Conservation (phyloP, 1,284 basidiomycete genomes). For the Cutaneotrichosporon sp. region DNA sequence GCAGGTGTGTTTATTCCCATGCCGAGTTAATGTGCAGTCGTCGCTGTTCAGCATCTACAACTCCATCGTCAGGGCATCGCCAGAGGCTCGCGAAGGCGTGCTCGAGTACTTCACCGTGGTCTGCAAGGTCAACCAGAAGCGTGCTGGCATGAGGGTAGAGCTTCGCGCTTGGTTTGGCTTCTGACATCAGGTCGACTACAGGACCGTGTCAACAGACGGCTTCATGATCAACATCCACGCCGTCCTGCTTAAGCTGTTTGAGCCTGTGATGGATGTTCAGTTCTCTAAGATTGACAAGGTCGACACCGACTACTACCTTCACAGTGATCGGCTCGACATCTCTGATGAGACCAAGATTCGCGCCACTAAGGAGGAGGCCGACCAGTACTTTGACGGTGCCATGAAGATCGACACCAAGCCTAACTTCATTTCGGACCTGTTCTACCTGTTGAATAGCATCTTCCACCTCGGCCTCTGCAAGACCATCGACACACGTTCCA, state of each 20-base stretch:
- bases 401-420: constrained; percentile 39
- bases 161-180: neutral
- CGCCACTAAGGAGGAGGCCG: constrained; percentile 76
- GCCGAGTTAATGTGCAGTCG: constrained; percentile 16
- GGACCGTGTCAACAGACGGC: constrained; percentile 83
- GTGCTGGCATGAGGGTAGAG: constrained; percentile 80
- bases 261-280: constrained; percentile 91
- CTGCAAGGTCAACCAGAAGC: constrained; percentile 74
- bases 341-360: constrained; percentile 88
- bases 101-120: constrained; percentile 78
- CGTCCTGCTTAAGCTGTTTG: constrained; percentile 81
- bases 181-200: constrained; percentile 66
- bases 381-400: constrained; percentile 65
- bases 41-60: constrained; percentile 85
- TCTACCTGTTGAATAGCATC: constrained; percentile 80
- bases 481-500: constrained; percentile 71
- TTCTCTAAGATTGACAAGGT: constrained; percentile 94
- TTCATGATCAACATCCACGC: constrained; percentile 91
- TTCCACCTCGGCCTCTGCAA: constrained; percentile 81
- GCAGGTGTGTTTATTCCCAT: constrained; percentile 59
- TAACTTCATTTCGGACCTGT: constrained; percentile 95
- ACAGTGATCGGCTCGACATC: constrained; percentile 69
- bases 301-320: constrained; percentile 76
- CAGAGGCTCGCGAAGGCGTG: constrained; percentile 76
- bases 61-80: constrained; percentile 75